Conservation (phyloP, 2,329 filamentous ascomycete species). For the Ceratocystis albifundus region DNA sequence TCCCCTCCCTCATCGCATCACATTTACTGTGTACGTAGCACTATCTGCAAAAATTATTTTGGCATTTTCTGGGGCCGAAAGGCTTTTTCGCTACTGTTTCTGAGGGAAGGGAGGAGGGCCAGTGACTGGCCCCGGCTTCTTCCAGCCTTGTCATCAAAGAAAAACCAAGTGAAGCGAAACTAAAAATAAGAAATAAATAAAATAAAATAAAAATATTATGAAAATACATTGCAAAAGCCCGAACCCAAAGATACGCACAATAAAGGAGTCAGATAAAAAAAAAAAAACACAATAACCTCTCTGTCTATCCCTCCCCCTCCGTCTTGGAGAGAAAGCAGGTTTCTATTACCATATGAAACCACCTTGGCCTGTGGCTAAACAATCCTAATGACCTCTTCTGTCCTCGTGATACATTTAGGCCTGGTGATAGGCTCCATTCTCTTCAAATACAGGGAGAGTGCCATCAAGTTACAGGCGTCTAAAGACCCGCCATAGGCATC, state of each 20-base stretch:
- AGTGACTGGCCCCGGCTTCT: not conserved
- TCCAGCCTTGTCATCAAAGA: not conserved
- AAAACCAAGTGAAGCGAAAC: not conserved
- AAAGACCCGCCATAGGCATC: not conserved
- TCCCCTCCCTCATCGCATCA: no score
- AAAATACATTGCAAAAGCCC: not conserved
- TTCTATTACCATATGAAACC: slow-evolving; percentile 7
- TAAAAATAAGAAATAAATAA: not conserved
- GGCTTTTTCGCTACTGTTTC: slow-evolving; percentile 1
- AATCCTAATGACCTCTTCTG: not conserved
- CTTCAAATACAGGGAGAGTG: not conserved
- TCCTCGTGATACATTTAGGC: slow-evolving; percentile 2
- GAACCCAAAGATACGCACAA: no score
- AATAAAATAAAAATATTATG: not conserved
- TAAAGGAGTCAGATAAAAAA: no score
- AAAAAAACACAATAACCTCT: no score
- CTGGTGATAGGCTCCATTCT: not conserved
- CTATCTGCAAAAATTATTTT: slow-evolving; percentile 1
- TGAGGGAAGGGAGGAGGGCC: not conserved
- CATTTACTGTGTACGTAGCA: not conserved
- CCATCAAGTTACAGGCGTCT: not conserved
- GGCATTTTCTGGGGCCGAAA: not conserved
- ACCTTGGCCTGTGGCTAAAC: not conserved
- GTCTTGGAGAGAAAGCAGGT: not conserved
- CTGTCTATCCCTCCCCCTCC: not conserved